These are phyloP conservation scores for Flaveria sonorensis DNA, from an alignment of 129 eudicot species.

Conservation along the genomic window DNA sequence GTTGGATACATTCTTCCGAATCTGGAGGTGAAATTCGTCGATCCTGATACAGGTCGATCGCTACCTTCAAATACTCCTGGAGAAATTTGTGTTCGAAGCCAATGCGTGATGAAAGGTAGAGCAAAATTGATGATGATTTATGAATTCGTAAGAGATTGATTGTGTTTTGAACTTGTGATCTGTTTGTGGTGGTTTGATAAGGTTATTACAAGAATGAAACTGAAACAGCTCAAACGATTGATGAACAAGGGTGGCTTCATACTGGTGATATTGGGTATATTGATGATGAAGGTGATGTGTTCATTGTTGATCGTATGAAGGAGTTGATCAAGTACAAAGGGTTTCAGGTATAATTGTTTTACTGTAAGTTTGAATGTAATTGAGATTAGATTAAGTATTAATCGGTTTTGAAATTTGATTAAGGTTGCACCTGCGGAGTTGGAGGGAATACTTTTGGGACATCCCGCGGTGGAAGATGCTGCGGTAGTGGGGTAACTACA, in stretches of 20 bases:
- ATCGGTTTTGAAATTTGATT: background rate
- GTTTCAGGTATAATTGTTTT: slow-evolving; percentile 64
- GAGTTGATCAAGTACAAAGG: slow-evolving; percentile 95
- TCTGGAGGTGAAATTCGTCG: slow-evolving; percentile 81
- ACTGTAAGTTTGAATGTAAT: background rate
- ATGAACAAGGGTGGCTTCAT: slow-evolving; percentile 90
- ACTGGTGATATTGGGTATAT: slow-evolving; percentile 94
- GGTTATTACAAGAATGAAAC: slow-evolving; percentile 87
- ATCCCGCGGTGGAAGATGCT: slow-evolving; percentile 76
- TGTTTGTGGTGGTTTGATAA: slow-evolving; percentile 3
- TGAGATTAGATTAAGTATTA: background rate
- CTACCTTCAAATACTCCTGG: slow-evolving; percentile 80
- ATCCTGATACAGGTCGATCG: slow-evolving; percentile 72
- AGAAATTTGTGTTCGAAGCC: slow-evolving; percentile 95
- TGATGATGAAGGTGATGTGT: slow-evolving; percentile 90
- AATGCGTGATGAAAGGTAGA: slow-evolving; percentile 95
- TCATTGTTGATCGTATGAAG: slow-evolving; percentile 91
- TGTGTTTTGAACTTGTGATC: background rate
- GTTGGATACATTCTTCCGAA: slow-evolving; percentile 87
- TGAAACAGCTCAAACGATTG: slow-evolving; percentile 78
- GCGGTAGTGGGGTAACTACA: slow-evolving; percentile 74
- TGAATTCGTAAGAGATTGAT: too few relatives aligned
- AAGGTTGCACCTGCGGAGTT: slow-evolving; percentile 97
- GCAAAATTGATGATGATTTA: background rate
- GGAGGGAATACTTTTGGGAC: slow-evolving; percentile 83